Evolutionary conservation across 345 rosid species (phyloP), one percentile per base, ranked within the genome.

Genomic region (Combretum micranthum): DNA sequence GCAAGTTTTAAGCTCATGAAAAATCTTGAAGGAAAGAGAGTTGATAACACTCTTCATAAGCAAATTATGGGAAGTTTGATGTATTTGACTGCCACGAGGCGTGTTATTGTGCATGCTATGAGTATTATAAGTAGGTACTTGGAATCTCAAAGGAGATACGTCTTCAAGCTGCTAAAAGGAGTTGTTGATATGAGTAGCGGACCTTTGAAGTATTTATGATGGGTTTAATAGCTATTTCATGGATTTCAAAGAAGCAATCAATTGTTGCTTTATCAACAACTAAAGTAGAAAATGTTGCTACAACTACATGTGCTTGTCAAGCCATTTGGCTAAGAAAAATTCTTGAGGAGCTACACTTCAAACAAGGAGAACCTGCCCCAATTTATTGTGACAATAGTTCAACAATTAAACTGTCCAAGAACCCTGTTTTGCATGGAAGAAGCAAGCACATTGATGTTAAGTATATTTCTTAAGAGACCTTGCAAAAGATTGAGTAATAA

Each of bases 61-160:
- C 45, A 59, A 25, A 2, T 65, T 0, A 22, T 65, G 12, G 69
- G 64, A 51, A 58, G 69, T 20, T 22, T 67, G 14, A 14, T 50
- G 18, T 60, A 60, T 23, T 49, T 54, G 21, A 42, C 52, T 20
- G 43, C 26, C 20, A 54, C 66, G 1, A 21, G 57, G 50, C 20
- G 42, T 1, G 18, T 44, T 37, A 32, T 59, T 13, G 6, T 53
- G 20, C 59, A 25, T 17, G 15, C 0, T 43, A 55, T 66, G 20
- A 54, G 60, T 1, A 10, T 59, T 15, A 47, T 52, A 4, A 39
- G 56, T 18, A 2, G 26, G 10, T 64, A 48, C 15, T 43, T 44
- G 44, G 51, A 57, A 10, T 46, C 15, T 26, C n/a, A 0, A 50
- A 43, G 16, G 18, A 43, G 15, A 20, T 56, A 20, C 63, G 56